Base-by-base conservation (phyloP, 139 green algal species). In the Axilococcus clingmanii region DNA sequence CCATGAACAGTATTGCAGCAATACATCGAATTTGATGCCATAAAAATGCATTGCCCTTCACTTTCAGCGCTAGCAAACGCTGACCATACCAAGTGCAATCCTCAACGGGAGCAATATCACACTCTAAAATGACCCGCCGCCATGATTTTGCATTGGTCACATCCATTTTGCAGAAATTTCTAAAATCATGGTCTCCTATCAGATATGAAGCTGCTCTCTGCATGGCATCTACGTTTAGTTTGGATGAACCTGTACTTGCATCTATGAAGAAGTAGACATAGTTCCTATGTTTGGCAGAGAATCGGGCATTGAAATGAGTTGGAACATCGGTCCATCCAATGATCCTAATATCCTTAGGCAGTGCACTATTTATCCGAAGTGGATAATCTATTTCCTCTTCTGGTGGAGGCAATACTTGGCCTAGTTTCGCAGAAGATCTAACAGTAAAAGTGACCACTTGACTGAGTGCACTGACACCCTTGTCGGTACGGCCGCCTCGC, bases 11-110 rank as follows among this genome's bases (percentile, higher is more conserved):
- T 20, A 97, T 74, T 17, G 84, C 76, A 22, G 82, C 82, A 58
- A 98, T 94, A 79, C 83, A 96, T 25, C 91, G 82, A 32, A 97
- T 81, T 72, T 97, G 89, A 60, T 94, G 87, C 84, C 82, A 94
- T 35, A 94, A 69, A 69, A 94, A 94, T 4, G 82, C 82, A 9
- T 65, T 84, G 41, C 85, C 84, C 0, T 65, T 25, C 29, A 74
- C 62, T 46, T 57, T 46, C 35, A 89, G 67, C 11, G 57, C 73
- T 25, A 71, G 59, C 35, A 84, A 43, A 15, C 32, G n/a, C 7
- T 45, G 30, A 4, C 24, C 44, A 14, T 32, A 52, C 31, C 25
- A 55, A 8, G 52, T 16, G 34, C 8, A 15, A 29, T 35, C 28
- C 43, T 24, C 30, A 25, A 51, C 34, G 32, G 31, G 9, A 25